These are phyloP conservation scores for Trametes polyzona DNA, from an alignment of 1,284 basidiomycete species.

Conservation along the genomic window DNA sequence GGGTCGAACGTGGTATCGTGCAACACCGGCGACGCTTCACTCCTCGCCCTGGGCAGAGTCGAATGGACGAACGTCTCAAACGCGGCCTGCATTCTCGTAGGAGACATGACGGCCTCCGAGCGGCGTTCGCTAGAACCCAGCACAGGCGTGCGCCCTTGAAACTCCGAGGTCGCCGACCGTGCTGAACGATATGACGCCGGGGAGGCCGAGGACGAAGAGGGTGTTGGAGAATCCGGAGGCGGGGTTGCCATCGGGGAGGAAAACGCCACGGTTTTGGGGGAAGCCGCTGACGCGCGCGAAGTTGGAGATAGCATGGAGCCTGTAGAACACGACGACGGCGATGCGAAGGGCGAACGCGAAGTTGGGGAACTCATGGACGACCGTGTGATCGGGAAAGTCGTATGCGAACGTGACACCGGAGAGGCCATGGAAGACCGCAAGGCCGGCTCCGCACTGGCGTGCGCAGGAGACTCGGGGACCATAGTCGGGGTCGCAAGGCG, in stretches of 20 bases:
- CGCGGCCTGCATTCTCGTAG: background rate
- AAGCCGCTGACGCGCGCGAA: background rate
- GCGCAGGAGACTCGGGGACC: background rate
- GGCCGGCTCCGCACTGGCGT: background rate
- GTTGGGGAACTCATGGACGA: background rate
- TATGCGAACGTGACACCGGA: background rate
- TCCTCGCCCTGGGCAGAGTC: background rate
- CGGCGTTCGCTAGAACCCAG: conserved; percentile 13
- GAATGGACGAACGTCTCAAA: conserved; percentile 8
- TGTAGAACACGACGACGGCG: background rate
- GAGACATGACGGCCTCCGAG: background rate
- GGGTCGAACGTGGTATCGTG: conserved; percentile 30
- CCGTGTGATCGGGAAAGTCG: background rate
- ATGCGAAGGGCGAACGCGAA: background rate
- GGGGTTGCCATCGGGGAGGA: background rate
- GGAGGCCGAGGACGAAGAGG: background rate
- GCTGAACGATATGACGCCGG: conserved; percentile 1
- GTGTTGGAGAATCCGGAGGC: background rate
- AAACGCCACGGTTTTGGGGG: background rate
- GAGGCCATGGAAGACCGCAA: background rate
- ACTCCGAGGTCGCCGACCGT: background rate
- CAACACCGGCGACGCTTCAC: background rate
- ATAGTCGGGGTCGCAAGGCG: background rate
- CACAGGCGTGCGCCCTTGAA: conserved; percentile 6
- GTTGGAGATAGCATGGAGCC: background rate